phyloP scores from a whole-genome alignment of 208 protist genomes.

The Angomonas ambiguus region DNA sequence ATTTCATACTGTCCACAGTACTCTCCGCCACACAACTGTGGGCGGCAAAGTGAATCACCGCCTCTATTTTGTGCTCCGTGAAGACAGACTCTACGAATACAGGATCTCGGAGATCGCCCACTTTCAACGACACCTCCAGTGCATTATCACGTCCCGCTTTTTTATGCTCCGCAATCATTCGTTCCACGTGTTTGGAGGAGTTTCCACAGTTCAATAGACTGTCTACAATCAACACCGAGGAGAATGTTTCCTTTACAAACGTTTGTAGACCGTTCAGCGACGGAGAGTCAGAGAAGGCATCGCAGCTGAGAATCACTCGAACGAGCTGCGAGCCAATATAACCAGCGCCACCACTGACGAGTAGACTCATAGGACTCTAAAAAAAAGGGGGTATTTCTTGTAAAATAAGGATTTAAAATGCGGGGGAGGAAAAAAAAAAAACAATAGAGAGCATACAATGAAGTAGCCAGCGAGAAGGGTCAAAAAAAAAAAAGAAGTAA shows the following conservation, averaged over 20 bases:
- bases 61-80: constrained; percentile 74
- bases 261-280: not conserved
- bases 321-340: constrained; percentile 98
- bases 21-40: constrained; percentile 93
- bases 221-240: constrained; percentile 94
- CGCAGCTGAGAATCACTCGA: constrained; percentile 79
- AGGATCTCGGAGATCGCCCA: constrained; percentile 86
- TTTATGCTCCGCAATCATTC: not conserved
- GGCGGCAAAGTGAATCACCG: constrained; percentile 95
- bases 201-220: constrained; percentile 81
- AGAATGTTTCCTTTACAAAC: constrained; percentile 14
- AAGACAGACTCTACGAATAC: constrained; percentile 88
- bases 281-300: not conserved
- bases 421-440: not conserved
- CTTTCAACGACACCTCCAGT: constrained; percentile 37
- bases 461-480: no score
- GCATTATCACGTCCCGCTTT: not conserved
- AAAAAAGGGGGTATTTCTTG: constrained; percentile 14
- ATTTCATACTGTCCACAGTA: constrained; percentile 84
- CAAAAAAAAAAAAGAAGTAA: constrained; percentile 9
- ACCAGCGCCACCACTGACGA: not conserved
- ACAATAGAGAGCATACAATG: not conserved
- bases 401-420: not conserved
- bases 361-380: constrained; percentile 4
- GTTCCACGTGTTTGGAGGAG: constrained; percentile 31